phyloP scores from a whole-genome alignment of 2,329 filamentous ascomycete genomes.

The Trichoderma arundinaceum region DNA sequence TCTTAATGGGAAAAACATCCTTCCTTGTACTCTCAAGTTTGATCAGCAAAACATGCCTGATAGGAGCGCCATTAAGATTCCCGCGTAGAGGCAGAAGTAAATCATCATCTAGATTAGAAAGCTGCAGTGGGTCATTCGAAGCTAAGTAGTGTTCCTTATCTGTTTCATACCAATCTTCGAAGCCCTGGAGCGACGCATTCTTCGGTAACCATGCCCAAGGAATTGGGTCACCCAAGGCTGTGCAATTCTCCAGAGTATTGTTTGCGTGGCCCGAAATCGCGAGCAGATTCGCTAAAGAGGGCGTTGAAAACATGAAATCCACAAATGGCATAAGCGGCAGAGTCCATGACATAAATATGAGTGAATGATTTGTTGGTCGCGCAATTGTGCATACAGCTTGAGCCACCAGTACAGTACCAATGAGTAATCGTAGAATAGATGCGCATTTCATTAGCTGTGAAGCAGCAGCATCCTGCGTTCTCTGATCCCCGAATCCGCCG shows the following conservation, averaged over 20 bases:
- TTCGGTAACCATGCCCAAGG: conserved; percentile 40
- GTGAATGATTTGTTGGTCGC: too few relatives aligned
- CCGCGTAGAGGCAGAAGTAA: conserved; percentile 40
- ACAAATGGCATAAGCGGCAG: conserved; percentile 25
- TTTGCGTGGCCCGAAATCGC: conserved; percentile 37
- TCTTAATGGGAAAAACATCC: conserved; percentile 42
- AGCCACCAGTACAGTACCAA: too few relatives aligned
- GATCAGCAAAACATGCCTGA: conserved; percentile 51
- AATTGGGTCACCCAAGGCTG: conserved; percentile 38
- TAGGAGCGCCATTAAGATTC: conserved; percentile 40
- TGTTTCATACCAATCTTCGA: conserved; percentile 41
- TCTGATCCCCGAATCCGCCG: too few relatives aligned
- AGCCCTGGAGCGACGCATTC: conserved; percentile 34
- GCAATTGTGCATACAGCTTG: too few relatives aligned
- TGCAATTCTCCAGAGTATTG: conserved; percentile 40
- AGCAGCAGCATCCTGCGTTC: too few relatives aligned
- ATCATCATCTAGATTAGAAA: conserved; percentile 47
- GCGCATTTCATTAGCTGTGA: too few relatives aligned
- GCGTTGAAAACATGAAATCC: conserved; percentile 41
- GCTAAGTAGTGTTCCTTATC: conserved; percentile 44
- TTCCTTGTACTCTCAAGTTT: conserved; percentile 53
- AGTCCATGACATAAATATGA: too few relatives aligned
- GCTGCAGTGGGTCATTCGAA: conserved; percentile 46
- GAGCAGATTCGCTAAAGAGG: conserved; percentile 37
- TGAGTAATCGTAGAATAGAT: too few relatives aligned